These are phyloP conservation scores for Euphorbia schlechtendalii DNA, from an alignment of 441 rosid species.

Conservation along the genomic window DNA sequence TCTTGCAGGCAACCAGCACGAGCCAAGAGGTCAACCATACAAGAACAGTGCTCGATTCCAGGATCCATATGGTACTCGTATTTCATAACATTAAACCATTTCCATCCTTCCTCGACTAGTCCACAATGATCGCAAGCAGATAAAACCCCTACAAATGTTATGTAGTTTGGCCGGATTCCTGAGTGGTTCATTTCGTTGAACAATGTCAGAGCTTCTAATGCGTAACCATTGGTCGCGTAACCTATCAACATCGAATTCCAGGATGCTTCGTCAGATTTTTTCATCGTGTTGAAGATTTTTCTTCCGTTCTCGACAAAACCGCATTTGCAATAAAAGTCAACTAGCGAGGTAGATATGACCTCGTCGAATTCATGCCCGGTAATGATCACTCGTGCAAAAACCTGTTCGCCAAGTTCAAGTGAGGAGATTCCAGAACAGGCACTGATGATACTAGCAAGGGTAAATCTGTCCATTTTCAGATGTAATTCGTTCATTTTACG, in stretches of 20 bases:
- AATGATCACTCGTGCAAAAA: conserved; percentile 47
- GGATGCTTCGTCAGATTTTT: conserved; percentile 49
- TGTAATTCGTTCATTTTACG: conserved; percentile 49
- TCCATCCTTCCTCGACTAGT: conserved; percentile 60
- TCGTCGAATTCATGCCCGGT: conserved; percentile 61
- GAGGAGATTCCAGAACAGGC: conserved; percentile 65
- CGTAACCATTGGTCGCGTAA: conserved; percentile 71
- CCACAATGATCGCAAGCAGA: conserved; percentile 87
- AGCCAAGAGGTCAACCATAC: conserved; percentile 75
- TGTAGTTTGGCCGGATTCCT: conserved; percentile 37
- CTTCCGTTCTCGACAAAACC: conserved; percentile 61
- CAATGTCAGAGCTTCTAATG: conserved; percentile 48
- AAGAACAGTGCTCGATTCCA: conserved; percentile 65
- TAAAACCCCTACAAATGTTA: conserved; percentile 55
- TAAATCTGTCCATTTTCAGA: conserved; percentile 53
- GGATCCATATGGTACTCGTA: conserved; percentile 46
- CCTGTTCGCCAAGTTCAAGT: conserved; percentile 68
- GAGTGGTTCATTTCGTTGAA: conserved; percentile 60
- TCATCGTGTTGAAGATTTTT: conserved; percentile 48
- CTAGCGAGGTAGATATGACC: conserved; percentile 59
- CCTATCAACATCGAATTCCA: conserved; percentile 88
- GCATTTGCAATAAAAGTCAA: conserved; percentile 84
- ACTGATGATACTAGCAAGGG: conserved; percentile 58
- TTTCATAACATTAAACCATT: conserved; percentile 58
- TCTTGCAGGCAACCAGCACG: conserved; percentile 68